Evolutionary conservation across 441 rosid genomes (phyloP).

Genomic region (Euphorbia corollata): DNA sequence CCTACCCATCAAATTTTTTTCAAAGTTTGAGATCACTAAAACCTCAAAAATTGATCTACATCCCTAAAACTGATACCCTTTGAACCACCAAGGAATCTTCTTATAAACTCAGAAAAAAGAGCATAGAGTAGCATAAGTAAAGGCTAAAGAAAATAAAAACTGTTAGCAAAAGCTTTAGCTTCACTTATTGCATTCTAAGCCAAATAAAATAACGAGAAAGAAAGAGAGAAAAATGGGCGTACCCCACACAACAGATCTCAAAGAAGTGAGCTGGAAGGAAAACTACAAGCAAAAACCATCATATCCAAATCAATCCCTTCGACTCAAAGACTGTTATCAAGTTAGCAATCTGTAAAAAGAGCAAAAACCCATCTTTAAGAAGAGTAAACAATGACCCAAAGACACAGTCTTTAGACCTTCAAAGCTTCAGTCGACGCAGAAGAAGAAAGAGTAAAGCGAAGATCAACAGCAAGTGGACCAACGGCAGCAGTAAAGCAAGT

Average conservation of each 20-base stretch:
- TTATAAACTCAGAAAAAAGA: conserved; percentile 21
- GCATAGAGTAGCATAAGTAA: conserved; percentile 26
- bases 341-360: conserved; percentile 13
- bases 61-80: conserved; percentile 23
- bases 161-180: conserved; percentile 28
- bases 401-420: conserved; percentile 19
- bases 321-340: conserved; percentile 29
- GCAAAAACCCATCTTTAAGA: conserved; percentile 23
- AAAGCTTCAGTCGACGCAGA: conserved; percentile 29
- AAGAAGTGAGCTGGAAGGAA: conserved; percentile 36
- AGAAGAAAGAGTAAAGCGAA: conserved; percentile 21
- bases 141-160: conserved; percentile 24
- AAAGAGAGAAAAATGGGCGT: conserved; percentile 19
- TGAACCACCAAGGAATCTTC: conserved; percentile 30
- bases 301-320: conserved; percentile 28
- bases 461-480: conserved; percentile 27
- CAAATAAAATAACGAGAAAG: conserved; percentile 21
- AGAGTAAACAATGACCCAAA: conserved; percentile 25
- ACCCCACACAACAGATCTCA: conserved; percentile 64
- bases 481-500: conserved; percentile 31
- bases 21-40: conserved; percentile 30
- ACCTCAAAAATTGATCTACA: conserved; percentile 24
- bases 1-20: neutral
- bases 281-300: conserved; percentile 31
- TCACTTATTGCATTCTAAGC: conserved; percentile 73